A percentile compares a stretch with the other conserved stretches of the same genome.
Evolutionary conservation across 2,329 filamentous ascomycete species (phyloP).

Genomic region (Penicillium sp.): DNA sequence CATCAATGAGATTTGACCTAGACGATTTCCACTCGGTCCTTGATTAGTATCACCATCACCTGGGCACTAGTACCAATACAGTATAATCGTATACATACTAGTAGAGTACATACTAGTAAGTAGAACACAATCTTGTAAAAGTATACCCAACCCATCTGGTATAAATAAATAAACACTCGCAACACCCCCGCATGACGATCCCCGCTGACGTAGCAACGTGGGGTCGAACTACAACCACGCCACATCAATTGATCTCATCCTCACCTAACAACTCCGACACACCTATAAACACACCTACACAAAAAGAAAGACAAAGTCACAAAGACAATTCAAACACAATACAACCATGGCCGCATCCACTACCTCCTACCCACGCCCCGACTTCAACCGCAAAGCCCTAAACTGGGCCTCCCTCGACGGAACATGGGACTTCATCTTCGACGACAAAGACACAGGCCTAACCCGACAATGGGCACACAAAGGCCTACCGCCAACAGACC

Average conservation of each 20-base stretch:
- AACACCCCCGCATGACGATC: background rate
- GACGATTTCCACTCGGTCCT: constrained; percentile 6
- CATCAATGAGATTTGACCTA: constrained; percentile 31
- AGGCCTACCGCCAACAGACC: constrained; percentile 37
- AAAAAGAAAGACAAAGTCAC: too few relatives aligned
- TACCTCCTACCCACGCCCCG: constrained; percentile 67
- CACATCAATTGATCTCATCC: background rate
- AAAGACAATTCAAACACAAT: too few relatives aligned
- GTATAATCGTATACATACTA: too few relatives aligned
- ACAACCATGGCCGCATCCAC: constrained; percentile 13
- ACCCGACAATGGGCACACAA: constrained; percentile 57
- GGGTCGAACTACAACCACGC: constrained; percentile 9
- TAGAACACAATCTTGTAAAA: too few relatives aligned
- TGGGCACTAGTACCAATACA: too few relatives aligned
- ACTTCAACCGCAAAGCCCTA: constrained; percentile 62
- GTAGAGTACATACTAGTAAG: too few relatives aligned
- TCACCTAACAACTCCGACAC: background rate
- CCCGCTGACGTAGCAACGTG: constrained; percentile 23
- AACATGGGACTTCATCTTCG: constrained; percentile 67
- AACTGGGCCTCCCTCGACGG: constrained; percentile 67
- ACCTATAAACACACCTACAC: background rate
- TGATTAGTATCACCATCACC: too few relatives aligned
- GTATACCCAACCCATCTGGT: too few relatives aligned
- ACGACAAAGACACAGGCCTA: constrained; percentile 65
- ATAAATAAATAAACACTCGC: too few relatives aligned